Conservation (phyloP, 1,139 yeast genomes). For the Debaryomyces psychrophilus region DNA sequence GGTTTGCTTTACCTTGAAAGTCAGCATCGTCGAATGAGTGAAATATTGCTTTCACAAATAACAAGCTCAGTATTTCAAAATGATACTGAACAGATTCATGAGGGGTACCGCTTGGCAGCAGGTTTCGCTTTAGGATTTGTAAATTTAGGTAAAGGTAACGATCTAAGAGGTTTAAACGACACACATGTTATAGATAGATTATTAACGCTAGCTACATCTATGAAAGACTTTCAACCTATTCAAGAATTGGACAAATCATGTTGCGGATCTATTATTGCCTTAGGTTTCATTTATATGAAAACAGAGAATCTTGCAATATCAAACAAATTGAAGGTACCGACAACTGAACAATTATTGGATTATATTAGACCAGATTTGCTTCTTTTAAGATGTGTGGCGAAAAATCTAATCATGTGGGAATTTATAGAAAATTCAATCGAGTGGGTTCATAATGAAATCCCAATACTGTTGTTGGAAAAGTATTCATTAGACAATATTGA, state of each 20-base stretch:
- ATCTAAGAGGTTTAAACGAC: conserved; percentile 64
- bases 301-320: conserved; percentile 68
- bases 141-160: conserved; percentile 79
- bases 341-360: conserved; percentile 61
- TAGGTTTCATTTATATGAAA: conserved; percentile 72
- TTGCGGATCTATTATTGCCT: conserved; percentile 79
- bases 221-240: conserved; percentile 69
- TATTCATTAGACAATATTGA: conserved; percentile 28
- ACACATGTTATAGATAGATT: conserved; percentile 71
- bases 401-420: conserved; percentile 81
- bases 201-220: conserved; percentile 59
- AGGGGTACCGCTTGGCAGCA: conserved; percentile 85
- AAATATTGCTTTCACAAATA: conserved; percentile 70
- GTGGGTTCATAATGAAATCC: conserved; percentile 69
- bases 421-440: conserved; percentile 49
- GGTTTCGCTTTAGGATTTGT: conserved; percentile 88
- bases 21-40: conserved; percentile 87
- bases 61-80: conserved; percentile 59
- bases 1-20: conserved; percentile 81
- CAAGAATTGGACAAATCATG: conserved; percentile 73
- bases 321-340: conserved; percentile 63
- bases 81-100: conserved; percentile 62
- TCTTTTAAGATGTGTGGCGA: conserved; percentile 68
- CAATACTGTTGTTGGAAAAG: conserved; percentile 39
- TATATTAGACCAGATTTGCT: conserved; percentile 82